Base-by-base conservation (phyloP, 352 stramenopile genomes). In the Pythium utonaiense region DNA sequence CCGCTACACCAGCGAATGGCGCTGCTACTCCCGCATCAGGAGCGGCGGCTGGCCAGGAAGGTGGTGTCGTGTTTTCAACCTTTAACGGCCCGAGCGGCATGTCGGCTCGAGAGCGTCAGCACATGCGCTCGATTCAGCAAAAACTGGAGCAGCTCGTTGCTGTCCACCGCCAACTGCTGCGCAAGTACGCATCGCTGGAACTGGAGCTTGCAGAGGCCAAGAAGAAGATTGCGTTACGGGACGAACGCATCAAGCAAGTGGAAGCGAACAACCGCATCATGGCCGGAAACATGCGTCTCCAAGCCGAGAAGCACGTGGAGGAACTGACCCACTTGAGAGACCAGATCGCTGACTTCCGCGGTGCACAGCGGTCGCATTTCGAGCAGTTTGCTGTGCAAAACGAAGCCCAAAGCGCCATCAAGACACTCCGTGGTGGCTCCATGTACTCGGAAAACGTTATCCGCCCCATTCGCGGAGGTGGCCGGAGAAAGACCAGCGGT, bases 171-270 rank as follows among this genome's bases (percentile, higher is more conserved):
- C 88, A 96, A 61, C 66, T 97, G 16, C 59, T 97, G 47, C 85
- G 89, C 53, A 97, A 97, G 65, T 96, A 96, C 58, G 88, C 88
- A 36, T 94, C 85, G 12, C 70, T 96, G 5, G 89, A 97, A 62
- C 73, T 96, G 6, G 88, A 95, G 51, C 66, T 91, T n/a, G 86
- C 72, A 3, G 89, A 97, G 53, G 81, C 88, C 28, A 89, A 88
- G 55, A 95, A 96, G 78, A 96, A 96, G 62, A 72, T 96, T 47
- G 69, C 74, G n/a, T 62, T 96, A 19, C 88, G 89, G 31, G 89
- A 97, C 65, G 88, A 97, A 31, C 84, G 89, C 30, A 96, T 97
- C 64, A 91, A 93, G 61, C 77, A 93, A 34, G 81, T 97, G n/a
- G 89, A 97, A 36, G 74, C 67, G 10, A 95, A 95, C 70, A 91